Evolutionary conservation across 176 grass and related monocot genomes (phyloP).

Genomic region (Triticum urartu): DNA sequence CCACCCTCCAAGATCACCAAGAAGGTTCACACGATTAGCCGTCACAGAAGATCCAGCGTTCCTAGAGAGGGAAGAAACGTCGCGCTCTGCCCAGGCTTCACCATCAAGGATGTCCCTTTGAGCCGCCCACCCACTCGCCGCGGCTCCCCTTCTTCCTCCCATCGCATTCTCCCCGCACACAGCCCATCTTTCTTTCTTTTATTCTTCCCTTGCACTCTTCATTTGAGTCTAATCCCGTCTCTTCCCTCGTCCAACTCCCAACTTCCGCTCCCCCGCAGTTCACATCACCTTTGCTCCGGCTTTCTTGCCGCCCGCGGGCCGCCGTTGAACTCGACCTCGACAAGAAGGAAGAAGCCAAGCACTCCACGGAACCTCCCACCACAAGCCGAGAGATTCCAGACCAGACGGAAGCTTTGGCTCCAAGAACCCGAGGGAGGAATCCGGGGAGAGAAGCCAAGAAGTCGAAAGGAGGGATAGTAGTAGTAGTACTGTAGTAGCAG

Average conservation of each 20-base stretch:
- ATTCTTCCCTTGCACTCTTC: background rate
- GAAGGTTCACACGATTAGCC: background rate
- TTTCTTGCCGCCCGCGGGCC: conserved; percentile 16
- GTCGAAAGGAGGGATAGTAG: background rate
- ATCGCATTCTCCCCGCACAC: conserved; percentile 5
- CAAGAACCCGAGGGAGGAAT: background rate
- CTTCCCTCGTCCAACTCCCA: conserved; percentile 18
- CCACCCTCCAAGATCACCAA: background rate
- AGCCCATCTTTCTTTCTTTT: conserved; percentile 2
- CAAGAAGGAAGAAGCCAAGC: conserved; percentile 10
- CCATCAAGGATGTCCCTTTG: conserved; percentile 31
- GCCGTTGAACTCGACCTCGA: background rate
- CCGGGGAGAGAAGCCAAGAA: background rate
- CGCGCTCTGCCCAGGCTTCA: background rate
- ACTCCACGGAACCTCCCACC: conserved; percentile 24
- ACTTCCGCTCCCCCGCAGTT: background rate
- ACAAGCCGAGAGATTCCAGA: conserved; percentile 12
- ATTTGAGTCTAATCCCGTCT: background rate
- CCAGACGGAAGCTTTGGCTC: too few relatives aligned
- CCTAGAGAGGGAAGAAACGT: background rate
- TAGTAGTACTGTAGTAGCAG: background rate
- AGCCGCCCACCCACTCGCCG: conserved; percentile 44
- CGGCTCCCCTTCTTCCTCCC: background rate
- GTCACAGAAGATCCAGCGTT: background rate
- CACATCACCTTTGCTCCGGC: conserved; percentile 41